Evolutionary conservation across 176 grass and related monocot genomes (phyloP), one percentile per base, ranked within the genome.

Genomic region (Panicum miliaceum): DNA sequence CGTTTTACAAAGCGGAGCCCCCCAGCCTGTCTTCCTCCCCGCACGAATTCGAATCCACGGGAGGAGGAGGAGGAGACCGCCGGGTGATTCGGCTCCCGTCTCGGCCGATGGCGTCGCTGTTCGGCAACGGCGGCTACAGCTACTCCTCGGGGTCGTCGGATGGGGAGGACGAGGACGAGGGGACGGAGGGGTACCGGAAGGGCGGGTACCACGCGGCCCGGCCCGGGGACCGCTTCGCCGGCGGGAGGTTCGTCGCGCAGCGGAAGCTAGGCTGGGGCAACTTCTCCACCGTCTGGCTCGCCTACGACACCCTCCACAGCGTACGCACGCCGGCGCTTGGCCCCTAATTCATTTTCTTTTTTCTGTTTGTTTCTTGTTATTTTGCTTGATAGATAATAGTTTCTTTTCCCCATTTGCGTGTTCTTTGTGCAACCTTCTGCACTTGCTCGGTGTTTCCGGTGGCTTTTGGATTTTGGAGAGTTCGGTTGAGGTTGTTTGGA

Each of bases 231-330:
- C 86, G 81, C 2, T 95, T 98, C 92, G 85, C 93, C 71, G 92
- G 82, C 14, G 93, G 96, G 38, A 58, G 96, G 77, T 98, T 90
- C 82, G 84, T 98, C 9, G 91, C 85, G 78, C 96, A 98, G 90
- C 80, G 91, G 80, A 98, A 98, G 91, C 91, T 98, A 63, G 91
- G 93, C 7, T 98, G 96, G 96, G 93, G 96, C 3, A 86, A 94
- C 84, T 98, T 98, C 89, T 98, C 96, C 66, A 98, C 91, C 89
- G 93, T 98, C 77, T 98, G 96, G 96, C 93, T 98, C 77, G 93
- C 96, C 6, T 95, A 98, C 83, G 96, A 98, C 82, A 95, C 91
- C 87, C 87, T 85, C 67, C 82, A 74, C 76, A 80, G 75, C 36
- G 96, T 98, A 70, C 63, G 92, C 25, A 23, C 73, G 8, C 22